Evolutionary conservation across 192 early-diverging fungal species (phyloP).

Genomic region (Chytriomyces hyalinus): DNA sequence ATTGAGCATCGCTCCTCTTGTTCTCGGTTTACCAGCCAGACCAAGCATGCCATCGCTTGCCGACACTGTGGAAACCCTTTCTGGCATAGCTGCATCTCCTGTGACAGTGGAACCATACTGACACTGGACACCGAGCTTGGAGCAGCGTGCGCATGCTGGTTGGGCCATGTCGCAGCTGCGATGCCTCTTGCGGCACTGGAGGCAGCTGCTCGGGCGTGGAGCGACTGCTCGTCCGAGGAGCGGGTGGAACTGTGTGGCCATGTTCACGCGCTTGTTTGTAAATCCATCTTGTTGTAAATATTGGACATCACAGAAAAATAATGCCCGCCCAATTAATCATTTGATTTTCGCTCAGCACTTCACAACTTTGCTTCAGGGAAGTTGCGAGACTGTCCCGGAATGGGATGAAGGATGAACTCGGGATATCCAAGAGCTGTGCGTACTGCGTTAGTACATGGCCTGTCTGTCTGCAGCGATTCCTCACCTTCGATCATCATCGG

Average conservation of each 20-base stretch:
- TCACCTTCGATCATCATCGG: conserved; percentile 74
- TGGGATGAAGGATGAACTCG: conserved; percentile 73
- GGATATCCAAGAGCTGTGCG: conserved; percentile 73
- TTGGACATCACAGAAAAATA: no score
- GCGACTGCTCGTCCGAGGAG: neutral
- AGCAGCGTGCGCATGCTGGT: neutral
- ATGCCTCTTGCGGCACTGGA: neutral
- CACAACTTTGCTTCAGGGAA: no score
- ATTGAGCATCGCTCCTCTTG: neutral
- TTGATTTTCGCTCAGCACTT: no score
- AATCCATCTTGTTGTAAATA: no score
- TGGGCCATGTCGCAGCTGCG: neutral
- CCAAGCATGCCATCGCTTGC: neutral
- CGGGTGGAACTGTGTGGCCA: neutral
- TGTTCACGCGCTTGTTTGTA: no score
- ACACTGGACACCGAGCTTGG: neutral
- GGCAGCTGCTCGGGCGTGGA: neutral
- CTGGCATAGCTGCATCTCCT: no score
- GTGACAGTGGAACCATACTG: no score
- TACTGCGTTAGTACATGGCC: no score
- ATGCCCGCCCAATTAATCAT: no score
- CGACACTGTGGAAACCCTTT: neutral
- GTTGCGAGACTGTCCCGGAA: no score
- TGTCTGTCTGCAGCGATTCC: no score
- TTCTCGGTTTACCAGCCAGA: neutral